Evolutionary conservation across 805 yeast genomes (phyloP), one percentile per base, ranked within the genome.

Genomic region (Metschnikowia koreensis): DNA sequence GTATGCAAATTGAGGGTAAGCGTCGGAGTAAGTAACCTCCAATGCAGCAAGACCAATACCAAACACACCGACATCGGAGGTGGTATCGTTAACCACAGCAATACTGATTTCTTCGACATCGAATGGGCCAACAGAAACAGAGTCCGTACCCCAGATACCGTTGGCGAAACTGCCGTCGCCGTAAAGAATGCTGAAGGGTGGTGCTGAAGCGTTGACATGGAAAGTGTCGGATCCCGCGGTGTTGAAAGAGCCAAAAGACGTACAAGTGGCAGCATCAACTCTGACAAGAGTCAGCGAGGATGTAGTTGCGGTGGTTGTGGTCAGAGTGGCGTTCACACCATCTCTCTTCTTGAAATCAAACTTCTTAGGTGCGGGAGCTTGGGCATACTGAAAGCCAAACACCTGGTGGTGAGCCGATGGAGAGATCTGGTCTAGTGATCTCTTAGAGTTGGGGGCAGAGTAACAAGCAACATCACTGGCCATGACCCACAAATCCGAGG

Each of bases 401-500:
- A 44, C 29, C 2, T 51, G 40, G 36, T 42, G 52, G 22, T 38
- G 47, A 15, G 54, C 44, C 16, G 31, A 29, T 11, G 16, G 46
- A 7, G 28, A 5, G 17, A 41, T 16, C 11, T 26, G 47, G 9
- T 43, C 47, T 10, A 43, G 16, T 13, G 52, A 33, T 33, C 48
- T 22, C 29, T 33, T 17, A 8, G n/a, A 45, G n/a, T 15, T 9
- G 2, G 44, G 44, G 1, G 17, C 44, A 6, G 26, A 15, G 36
- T 15, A 41, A 28, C 52, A 49, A 28, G 15, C 37, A 5, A 45
- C 47, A 34, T 44, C 46, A 15, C 44, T 50, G 39, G 71, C 56
- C 72, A 70, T 70, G 40, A 74, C 63, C 79, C 79, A 74, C 55
- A 74, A 66, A 55, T 74, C 79, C 8, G 76, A 69, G 8, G 76